Conservation (phyloP, 192 early-diverging fungal genomes). For the Coemansia sp. region DNA sequence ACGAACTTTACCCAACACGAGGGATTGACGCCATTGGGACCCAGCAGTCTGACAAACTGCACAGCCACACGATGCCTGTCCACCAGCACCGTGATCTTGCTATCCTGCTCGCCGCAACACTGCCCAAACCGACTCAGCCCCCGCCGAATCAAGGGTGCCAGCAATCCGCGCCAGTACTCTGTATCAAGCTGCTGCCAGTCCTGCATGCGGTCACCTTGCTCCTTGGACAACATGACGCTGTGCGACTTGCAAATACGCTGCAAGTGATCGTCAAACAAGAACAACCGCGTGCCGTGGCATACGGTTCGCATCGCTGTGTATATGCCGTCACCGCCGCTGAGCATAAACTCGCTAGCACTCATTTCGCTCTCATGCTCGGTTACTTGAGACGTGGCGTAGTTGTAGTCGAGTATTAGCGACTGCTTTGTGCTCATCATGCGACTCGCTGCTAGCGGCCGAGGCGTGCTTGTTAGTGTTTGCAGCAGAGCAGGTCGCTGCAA, state of each 20-base stretch:
- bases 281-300: constrained; percentile 25
- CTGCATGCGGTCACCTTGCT: neutral
- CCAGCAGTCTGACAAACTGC: constrained; percentile 26
- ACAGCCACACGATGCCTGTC: constrained; percentile 13
- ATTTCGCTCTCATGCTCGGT: constrained; percentile 17
- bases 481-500: neutral
- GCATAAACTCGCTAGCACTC: constrained; percentile 48
- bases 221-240: constrained; percentile 15
- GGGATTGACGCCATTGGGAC: neutral
- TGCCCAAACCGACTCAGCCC: constrained; percentile 15
- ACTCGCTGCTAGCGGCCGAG: too few relatives aligned
- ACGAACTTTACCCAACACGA: constrained; percentile 36
- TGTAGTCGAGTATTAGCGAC: constrained; percentile 38
- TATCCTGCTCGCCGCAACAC: constrained; percentile 5
- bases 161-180: constrained; percentile 32
- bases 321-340: constrained; percentile 30
- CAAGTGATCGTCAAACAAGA: constrained; percentile 47
- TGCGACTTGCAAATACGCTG: constrained; percentile 44
- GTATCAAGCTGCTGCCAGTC: constrained; percentile 1
- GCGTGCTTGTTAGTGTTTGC: neutral
- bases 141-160: constrained; percentile 29
- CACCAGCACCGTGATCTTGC: constrained; percentile 50
- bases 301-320: constrained; percentile 54
- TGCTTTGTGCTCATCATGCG: constrained; percentile 7
- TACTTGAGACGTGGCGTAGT: constrained; percentile 15